Evolutionary conservation across 2,329 filamentous ascomycete species (phyloP).

Genomic region (Apiospora malaysiana): DNA sequence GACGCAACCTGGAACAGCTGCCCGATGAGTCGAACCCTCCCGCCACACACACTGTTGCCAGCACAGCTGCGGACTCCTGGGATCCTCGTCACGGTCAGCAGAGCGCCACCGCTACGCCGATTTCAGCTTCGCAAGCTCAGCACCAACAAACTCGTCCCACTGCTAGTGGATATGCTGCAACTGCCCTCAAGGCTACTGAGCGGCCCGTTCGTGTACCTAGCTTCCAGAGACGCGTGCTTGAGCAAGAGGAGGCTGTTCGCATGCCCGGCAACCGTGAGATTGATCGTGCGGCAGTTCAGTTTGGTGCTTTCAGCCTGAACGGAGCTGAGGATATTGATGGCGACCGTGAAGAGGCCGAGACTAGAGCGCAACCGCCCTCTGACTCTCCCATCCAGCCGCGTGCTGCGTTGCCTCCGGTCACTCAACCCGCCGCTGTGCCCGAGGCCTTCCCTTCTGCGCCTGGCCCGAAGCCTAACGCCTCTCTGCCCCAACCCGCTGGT

Average conservation of each 20-base stretch:
- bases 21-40: constrained; percentile 80
- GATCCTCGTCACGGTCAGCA: constrained; percentile 67
- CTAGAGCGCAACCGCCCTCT: constrained; percentile 88
- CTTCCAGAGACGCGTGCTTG: constrained; percentile 84
- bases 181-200: constrained; percentile 78
- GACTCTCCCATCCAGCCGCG: constrained; percentile 90
- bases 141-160: constrained; percentile 62
- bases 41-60: constrained; percentile 82
- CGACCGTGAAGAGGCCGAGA: constrained; percentile 94
- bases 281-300: constrained; percentile 91
- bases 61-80: constrained; percentile 86
- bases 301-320: constrained; percentile 92
- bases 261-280: constrained; percentile 98
- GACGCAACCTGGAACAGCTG: constrained; percentile 90
- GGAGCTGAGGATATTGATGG: constrained; percentile 89
- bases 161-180: constrained; percentile 78
- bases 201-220: constrained; percentile 72
- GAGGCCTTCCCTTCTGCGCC: constrained; percentile 54
- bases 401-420: constrained; percentile 80
- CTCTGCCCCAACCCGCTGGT: constrained; percentile 45
- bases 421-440: constrained; percentile 57
- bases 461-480: constrained; percentile 59
- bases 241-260: constrained; percentile 96
- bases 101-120: constrained; percentile 69
- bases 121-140: constrained; percentile 68